These are phyloP conservation scores for Fusarium scirpi DNA, from an alignment of 2,329 filamentous ascomycete species.

Conservation along the genomic window DNA sequence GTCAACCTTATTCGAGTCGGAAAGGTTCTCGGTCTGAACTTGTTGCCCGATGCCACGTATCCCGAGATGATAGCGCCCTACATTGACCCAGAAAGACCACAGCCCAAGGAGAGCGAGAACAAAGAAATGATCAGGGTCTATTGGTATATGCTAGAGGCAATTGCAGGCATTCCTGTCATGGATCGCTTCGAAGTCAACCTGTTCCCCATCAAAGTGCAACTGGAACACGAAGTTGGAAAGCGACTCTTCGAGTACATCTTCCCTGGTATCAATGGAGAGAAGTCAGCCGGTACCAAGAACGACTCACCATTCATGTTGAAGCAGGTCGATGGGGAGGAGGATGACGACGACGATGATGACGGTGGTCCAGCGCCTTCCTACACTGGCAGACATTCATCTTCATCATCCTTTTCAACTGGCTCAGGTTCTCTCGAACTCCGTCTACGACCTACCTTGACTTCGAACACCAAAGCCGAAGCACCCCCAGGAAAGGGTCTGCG, in stretches of 20 bases:
- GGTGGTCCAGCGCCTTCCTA: constrained; percentile 53
- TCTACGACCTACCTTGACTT: constrained; percentile 82
- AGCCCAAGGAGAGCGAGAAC: constrained; percentile 59
- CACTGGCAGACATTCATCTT: constrained; percentile 57
- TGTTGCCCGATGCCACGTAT: constrained; percentile 90
- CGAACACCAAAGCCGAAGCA: constrained; percentile 57
- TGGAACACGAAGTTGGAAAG: constrained; percentile 92
- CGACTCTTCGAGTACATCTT: constrained; percentile 98
- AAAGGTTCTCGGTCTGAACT: constrained; percentile 87
- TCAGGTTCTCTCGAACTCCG: constrained; percentile 84
- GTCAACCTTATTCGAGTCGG: constrained; percentile 91
- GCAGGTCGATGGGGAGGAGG: constrained; percentile 59
- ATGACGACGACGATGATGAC: constrained; percentile 59
- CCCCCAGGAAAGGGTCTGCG: constrained; percentile 61
- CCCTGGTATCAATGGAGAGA: constrained; percentile 78
- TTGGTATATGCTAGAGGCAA: constrained; percentile 98
- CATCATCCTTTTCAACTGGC: constrained; percentile 67
- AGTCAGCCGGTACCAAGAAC: constrained; percentile 60
- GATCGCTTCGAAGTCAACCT: constrained; percentile 96
- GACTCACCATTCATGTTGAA: constrained; percentile 71
- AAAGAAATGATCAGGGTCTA: constrained; percentile 92
- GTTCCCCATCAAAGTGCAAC: constrained; percentile 91
- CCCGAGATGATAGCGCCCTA: constrained; percentile 97
- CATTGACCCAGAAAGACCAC: constrained; percentile 71
- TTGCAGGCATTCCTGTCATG: constrained; percentile 96